A percentile compares a stretch with the other conserved stretches of the same genome.
Evolutionary conservation across 345 rosid species (phyloP).

Genomic region (Murraya paniculata): DNA sequence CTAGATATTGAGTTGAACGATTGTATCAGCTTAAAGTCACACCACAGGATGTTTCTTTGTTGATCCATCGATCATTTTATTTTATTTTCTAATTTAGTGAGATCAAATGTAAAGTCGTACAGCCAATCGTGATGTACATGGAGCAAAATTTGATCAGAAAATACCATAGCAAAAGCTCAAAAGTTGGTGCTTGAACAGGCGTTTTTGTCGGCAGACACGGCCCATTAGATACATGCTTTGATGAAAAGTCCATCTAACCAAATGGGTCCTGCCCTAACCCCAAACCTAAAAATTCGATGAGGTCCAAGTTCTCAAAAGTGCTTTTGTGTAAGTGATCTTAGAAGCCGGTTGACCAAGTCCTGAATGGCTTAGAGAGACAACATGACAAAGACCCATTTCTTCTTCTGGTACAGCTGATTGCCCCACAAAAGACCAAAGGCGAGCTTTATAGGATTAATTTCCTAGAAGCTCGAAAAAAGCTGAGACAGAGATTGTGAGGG

Average conservation of each 20-base stretch:
- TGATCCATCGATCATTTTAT: background rate
- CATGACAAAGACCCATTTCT: conserved; percentile 10
- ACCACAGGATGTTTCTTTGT: conserved; percentile 8
- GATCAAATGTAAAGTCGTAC: background rate
- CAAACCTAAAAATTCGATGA: conserved; percentile 6
- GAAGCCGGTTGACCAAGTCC: conserved; percentile 28
- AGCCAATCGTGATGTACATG: background rate
- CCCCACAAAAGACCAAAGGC: conserved; percentile 40
- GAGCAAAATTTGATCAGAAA: background rate
- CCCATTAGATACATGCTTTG: conserved; percentile 15
- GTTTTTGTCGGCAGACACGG: conserved; percentile 11
- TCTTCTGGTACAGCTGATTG: background rate
- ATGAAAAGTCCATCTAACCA: conserved; percentile 23
- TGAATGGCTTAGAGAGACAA: conserved; percentile 3
- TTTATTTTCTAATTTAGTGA: background rate
- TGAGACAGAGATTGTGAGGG: conserved; percentile 18
- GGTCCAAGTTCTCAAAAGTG: conserved; percentile 18
- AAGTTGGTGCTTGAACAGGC: background rate
- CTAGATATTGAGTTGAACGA: conserved; percentile 29
- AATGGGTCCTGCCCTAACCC: conserved; percentile 21
- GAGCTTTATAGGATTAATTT: conserved; percentile 28
- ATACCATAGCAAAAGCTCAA: background rate
- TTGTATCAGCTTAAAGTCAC: conserved; percentile 19
- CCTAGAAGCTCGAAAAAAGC: conserved; percentile 31
- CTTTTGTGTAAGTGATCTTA: background rate